These are phyloP conservation scores for Scheffersomyces illinoinensis DNA, from an alignment of 1,139 yeast genomes.

Conservation along the genomic window DNA sequence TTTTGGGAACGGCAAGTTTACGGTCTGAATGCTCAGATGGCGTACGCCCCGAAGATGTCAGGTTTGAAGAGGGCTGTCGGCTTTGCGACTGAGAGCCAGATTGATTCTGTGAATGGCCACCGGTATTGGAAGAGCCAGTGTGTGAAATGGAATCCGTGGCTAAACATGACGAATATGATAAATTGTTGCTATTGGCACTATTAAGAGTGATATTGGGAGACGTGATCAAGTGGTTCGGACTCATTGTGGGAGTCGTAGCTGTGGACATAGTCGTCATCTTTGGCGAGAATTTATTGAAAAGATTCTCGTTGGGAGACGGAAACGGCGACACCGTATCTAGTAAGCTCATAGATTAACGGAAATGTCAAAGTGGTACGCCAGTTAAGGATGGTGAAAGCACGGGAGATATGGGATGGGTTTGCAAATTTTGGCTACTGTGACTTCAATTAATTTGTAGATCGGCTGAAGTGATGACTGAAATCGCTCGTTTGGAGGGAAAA, in stretches of 20 bases:
- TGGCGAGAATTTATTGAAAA: conserved; percentile 10
- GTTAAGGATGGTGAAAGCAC: background rate
- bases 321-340: conserved; percentile 6
- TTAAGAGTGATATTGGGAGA: background rate
- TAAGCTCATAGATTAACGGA: background rate
- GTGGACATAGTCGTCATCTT: conserved; percentile 7
- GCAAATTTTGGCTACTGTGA: background rate
- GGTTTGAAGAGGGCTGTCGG: background rate
- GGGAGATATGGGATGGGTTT: background rate
- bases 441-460: background rate
- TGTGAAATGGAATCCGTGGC: background rate
- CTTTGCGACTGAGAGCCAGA: background rate
- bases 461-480: background rate
- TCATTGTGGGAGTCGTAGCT: background rate
- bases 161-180: background rate
- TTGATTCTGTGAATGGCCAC: background rate
- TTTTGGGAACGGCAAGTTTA: background rate
- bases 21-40: conserved; percentile 1
- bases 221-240: background rate
- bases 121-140: background rate
- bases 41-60: background rate
- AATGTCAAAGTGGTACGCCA: background rate
- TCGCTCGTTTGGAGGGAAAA: background rate
- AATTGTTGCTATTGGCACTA: background rate
- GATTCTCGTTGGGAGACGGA: conserved; percentile 11